Conservation (phyloP, 2,329 filamentous ascomycete genomes). For the Fusarium sterilihyphosum region DNA sequence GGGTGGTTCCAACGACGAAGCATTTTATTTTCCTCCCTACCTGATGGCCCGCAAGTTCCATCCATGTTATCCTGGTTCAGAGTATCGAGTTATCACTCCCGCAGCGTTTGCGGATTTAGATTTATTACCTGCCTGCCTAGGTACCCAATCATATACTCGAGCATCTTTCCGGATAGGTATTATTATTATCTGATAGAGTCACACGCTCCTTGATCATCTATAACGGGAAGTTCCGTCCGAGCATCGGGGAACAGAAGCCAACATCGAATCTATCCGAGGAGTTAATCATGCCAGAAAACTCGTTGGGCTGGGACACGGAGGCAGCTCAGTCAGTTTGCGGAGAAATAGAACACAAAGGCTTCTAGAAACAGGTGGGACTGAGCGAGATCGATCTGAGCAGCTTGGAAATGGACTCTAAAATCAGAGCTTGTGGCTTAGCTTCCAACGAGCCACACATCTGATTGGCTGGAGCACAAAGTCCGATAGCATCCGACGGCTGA, state of each 20-base stretch:
- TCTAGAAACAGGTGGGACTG: slow-evolving; percentile 18
- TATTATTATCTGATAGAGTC: neutral
- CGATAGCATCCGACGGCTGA: slow-evolving; percentile 30
- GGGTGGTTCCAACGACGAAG: neutral
- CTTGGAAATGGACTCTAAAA: slow-evolving; percentile 12
- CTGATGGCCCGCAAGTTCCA: neutral
- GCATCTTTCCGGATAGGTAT: neutral
- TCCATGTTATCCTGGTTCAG: slow-evolving; percentile 5
- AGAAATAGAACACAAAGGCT: slow-evolving; percentile 20
- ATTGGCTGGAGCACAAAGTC: slow-evolving; percentile 27
- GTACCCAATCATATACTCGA: neutral
- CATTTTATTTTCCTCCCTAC: neutral
- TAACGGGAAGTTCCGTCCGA: slow-evolving; percentile 13
- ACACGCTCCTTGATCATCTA: neutral
- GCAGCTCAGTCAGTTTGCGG: neutral
- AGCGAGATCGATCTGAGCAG: slow-evolving; percentile 33
- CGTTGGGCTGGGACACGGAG: slow-evolving; percentile 7
- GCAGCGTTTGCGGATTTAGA: slow-evolving; percentile 8
- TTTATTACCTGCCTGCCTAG: neutral
- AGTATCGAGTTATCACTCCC: neutral
- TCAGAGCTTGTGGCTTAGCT: slow-evolving; percentile 31
- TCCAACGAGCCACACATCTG: slow-evolving; percentile 12
- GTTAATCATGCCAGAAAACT: slow-evolving; percentile 18
- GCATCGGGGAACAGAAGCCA: neutral
- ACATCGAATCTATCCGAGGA: neutral